Evolutionary conservation across 225 moss, liverwort and hornwort genomes (phyloP).

Genomic region (Antitrichia curtipendula): DNA sequence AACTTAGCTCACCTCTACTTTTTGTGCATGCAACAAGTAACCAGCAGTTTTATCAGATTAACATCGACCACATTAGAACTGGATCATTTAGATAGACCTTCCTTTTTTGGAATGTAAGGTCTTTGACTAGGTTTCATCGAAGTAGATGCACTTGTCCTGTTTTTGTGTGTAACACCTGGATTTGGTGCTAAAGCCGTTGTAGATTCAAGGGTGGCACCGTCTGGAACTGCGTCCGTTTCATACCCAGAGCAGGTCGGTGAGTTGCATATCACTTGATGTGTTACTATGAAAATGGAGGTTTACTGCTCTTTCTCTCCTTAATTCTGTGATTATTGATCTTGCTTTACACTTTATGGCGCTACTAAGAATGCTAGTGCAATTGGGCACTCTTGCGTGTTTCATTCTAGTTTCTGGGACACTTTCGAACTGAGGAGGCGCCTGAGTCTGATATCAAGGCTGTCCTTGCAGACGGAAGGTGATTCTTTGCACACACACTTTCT

Average conservation of each 20-base stretch:
- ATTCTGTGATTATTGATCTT: neutral
- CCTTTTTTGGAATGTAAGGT: neutral
- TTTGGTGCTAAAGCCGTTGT: slow-evolving; percentile 10
- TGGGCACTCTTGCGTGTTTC: neutral
- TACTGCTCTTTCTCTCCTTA: neutral
- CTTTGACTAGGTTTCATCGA: neutral
- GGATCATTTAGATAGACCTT: neutral
- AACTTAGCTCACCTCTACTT: neutral
- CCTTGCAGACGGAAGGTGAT: slow-evolving; percentile 41
- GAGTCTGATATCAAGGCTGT: slow-evolving; percentile 29
- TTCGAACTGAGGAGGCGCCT: slow-evolving; percentile 38
- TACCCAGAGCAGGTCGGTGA: slow-evolving; percentile 32
- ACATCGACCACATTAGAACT: neutral
- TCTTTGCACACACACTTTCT: neutral
- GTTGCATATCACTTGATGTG: neutral
- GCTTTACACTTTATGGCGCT: neutral
- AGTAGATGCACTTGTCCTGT: neutral
- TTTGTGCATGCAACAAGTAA: neutral
- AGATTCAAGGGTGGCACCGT: slow-evolving; percentile 19
- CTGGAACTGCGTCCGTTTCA: slow-evolving; percentile 10
- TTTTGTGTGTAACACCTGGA: neutral
- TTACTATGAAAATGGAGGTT: neutral
- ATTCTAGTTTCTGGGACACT: slow-evolving; percentile 39
- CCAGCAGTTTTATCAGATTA: neutral
- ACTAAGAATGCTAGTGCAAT: neutral